A percentile compares a stretch with the other conserved stretches of the same genome.
phyloP scores from a whole-genome alignment of 768 basidiomycete species.

The Tubosaeta sp. region DNA sequence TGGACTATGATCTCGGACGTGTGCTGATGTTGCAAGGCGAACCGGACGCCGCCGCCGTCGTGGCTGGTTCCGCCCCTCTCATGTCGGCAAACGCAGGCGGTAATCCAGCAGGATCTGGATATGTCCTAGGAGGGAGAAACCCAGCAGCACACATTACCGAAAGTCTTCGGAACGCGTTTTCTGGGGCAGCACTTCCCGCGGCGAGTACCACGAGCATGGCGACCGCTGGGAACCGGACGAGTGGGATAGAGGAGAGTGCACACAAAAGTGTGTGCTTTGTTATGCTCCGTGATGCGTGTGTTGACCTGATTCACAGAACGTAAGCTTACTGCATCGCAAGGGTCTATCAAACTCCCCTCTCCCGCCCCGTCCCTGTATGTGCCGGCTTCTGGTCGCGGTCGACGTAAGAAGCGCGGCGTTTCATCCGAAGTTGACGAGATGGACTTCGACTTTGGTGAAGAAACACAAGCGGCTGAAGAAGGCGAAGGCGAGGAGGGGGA shows the following conservation, averaged over 20 bases:
- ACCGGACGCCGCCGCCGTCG: conserved; percentile 31
- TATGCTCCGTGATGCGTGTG: background rate
- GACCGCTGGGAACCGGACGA: conserved; percentile 12
- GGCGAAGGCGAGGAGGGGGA: conserved; percentile 34
- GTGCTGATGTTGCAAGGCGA: conserved; percentile 46
- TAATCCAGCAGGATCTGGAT: conserved; percentile 16
- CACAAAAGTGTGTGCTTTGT: conserved; percentile 25
- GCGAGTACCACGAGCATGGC: conserved; percentile 3
- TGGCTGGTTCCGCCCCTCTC: conserved; percentile 25
- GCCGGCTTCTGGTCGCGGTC: conserved; percentile 27
- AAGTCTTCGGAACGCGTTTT: conserved; percentile 35
- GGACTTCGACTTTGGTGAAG: conserved; percentile 33
- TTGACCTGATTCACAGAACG: conserved; percentile 23
- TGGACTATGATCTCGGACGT: conserved; percentile 44
- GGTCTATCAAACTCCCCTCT: conserved; percentile 33
- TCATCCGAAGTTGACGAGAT: conserved; percentile 33
- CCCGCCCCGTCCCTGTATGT: conserved; percentile 30
- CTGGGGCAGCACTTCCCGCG: conserved; percentile 24
- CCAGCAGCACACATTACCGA: conserved; percentile 39
- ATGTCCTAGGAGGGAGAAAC: conserved; percentile 34
- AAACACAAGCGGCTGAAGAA: conserved; percentile 27
- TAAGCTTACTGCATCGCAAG: conserved; percentile 26
- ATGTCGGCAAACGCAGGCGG: conserved; percentile 11
- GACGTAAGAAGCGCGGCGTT: conserved; percentile 34
- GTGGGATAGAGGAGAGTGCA: conserved; percentile 22